Evolutionary conservation across 345 rosid species (phyloP).

Genomic region (Ailanthus altissimus): DNA sequence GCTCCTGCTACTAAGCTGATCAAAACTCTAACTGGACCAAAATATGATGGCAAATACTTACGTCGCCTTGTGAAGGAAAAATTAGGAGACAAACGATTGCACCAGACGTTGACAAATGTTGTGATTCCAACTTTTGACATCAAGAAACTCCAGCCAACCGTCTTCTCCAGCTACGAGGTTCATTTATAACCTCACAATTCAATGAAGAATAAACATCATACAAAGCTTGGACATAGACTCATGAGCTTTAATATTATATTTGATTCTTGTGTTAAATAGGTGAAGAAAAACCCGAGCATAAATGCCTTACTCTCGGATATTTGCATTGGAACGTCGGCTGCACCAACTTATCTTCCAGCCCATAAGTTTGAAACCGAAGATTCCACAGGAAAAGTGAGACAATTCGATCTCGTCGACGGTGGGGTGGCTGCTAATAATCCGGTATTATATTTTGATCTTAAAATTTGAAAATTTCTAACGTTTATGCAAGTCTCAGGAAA

Average conservation of each 20-base stretch:
- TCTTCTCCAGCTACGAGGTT: slow-evolving; percentile 65
- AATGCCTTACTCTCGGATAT: slow-evolving; percentile 62
- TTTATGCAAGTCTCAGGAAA: too few species aligned
- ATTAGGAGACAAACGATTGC: slow-evolving; percentile 48
- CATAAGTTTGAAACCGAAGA: slow-evolving; percentile 42
- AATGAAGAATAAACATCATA: neutral
- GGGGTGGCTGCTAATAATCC: slow-evolving; percentile 77
- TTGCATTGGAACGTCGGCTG: slow-evolving; percentile 63
- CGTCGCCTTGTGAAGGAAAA: slow-evolving; percentile 42
- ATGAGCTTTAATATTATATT: neutral
- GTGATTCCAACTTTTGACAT: slow-evolving; percentile 82
- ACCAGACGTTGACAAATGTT: slow-evolving; percentile 65
- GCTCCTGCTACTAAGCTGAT: slow-evolving; percentile 34
- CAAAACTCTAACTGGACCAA: slow-evolving; percentile 57
- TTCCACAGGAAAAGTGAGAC: slow-evolving; percentile 32
- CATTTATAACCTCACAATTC: neutral
- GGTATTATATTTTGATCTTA: too few species aligned
- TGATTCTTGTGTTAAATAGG: slow-evolving; percentile 15
- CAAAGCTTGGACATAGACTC: neutral
- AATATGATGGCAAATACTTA: slow-evolving; percentile 59
- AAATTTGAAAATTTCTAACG: too few species aligned
- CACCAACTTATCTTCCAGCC: slow-evolving; percentile 70
- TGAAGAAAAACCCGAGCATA: slow-evolving; percentile 37
- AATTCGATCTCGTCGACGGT: slow-evolving; percentile 70
- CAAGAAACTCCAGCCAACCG: slow-evolving; percentile 60